Evolutionary conservation across 371 early-diverging fungal genomes (phyloP), one percentile per base, ranked within the genome.

Genomic region (Mucor velutinosus): DNA sequence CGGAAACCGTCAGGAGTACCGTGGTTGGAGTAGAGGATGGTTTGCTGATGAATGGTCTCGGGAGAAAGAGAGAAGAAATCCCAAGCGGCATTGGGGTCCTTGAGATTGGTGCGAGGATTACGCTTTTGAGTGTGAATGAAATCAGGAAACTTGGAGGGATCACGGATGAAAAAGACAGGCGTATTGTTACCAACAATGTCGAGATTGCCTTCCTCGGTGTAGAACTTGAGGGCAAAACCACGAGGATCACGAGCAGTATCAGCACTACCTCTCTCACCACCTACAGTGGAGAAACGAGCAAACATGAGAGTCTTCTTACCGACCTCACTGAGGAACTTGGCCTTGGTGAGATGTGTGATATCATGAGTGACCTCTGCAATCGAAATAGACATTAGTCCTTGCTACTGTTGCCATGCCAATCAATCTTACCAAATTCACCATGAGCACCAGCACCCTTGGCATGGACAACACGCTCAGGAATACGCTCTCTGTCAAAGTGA

Each of bases 401-500:
- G 25, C 25, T 39, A 7, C 45, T 45, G 25, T 19, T 15, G 19
- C 25, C 30, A 12, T 47, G 33, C 23, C 39, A 30, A 8, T 4
- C 3, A 17, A 32, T 15, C 56, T 59, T 76, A 86, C 87, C 88
- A 79, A 93, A 92, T 81, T 88, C 84, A 41, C 93, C 93, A 72
- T 92, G 92, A 58, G 93, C 93, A 63, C 92, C 93, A 65, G 90
- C 90, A 35, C 93, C 93, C 71, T 90, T 91, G 79, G 94, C 94
- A 67, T 94, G 93, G 60, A 93, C 93, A 60, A 93, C 94, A 69
- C 93, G 89, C 69, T 93, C 92, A 29, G 93, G 93, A 60, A 90
- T 88, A 65, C 94, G 87, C 77, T 94, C 94, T 64, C 90, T 89
- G 80, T 93, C 93, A 84, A 93, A 93, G 79, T 92, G 93, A 63